Percentiles rank a stretch among this genome's conserved stretches.
Evolutionary conservation across 371 early-diverging fungal species (phyloP).

Genomic region (Cladochytrium tenue): DNA sequence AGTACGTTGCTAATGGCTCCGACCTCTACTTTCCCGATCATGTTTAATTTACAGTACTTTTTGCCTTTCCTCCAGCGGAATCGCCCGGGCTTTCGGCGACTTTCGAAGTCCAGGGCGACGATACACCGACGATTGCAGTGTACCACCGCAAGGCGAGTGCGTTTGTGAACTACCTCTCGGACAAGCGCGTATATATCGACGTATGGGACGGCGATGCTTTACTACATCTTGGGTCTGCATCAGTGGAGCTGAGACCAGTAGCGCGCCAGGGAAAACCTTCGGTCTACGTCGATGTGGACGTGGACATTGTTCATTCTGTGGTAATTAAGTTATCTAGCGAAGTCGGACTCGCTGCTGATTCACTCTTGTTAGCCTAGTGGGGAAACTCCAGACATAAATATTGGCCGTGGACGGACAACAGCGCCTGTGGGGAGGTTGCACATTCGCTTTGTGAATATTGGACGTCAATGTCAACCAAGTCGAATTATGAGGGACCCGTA

Average conservation of each 20-base stretch:
- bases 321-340: slow-evolving; percentile 9
- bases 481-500: not conserved
- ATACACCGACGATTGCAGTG: slow-evolving; percentile 1
- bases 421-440: slow-evolving; percentile 27
- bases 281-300: slow-evolving; percentile 38
- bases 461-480: slow-evolving; percentile 3
- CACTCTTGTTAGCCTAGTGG: not conserved
- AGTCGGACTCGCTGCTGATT: too few relatives aligned
- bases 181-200: slow-evolving; percentile 31
- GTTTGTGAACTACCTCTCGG: slow-evolving; percentile 30
- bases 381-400: not conserved
- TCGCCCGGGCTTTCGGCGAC: slow-evolving; percentile 32
- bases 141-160: slow-evolving; percentile 12
- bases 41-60: too few relatives aligned
- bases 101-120: slow-evolving; percentile 20
- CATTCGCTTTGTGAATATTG: slow-evolving; percentile 27
- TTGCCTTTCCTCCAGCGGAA: slow-evolving; percentile 8
- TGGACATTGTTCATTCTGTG: slow-evolving; percentile 35
- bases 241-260: slow-evolving; percentile 24
- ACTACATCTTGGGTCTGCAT: slow-evolving; percentile 34
- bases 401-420: not conserved
- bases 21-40: too few relatives aligned
- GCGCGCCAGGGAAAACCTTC: slow-evolving; percentile 34
- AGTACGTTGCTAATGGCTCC: too few relatives aligned
- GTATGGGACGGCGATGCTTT: slow-evolving; percentile 49